These are phyloP conservation scores for Penicillium sp. DNA, from an alignment of 2,329 filamentous ascomycete genomes.

Conservation along the genomic window DNA sequence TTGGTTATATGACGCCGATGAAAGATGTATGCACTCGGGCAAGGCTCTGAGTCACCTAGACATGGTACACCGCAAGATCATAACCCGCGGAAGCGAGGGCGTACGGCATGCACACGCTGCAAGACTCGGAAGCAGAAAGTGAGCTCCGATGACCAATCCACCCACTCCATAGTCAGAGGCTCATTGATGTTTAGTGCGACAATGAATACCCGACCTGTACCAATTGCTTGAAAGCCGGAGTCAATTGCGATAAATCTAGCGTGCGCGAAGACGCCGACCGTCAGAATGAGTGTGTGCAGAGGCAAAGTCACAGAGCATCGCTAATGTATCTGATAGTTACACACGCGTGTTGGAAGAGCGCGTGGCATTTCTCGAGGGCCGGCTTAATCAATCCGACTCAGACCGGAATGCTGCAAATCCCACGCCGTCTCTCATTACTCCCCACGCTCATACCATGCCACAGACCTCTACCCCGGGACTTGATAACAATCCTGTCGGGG, in stretches of 20 bases:
- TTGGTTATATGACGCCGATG: not conserved
- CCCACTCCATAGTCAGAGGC: not conserved
- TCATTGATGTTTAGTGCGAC: conserved; percentile 39
- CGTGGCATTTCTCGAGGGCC: conserved; percentile 44
- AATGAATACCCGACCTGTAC: conserved; percentile 49
- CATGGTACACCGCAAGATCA: conserved; percentile 31
- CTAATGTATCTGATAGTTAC: conserved; percentile 34
- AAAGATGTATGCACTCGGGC: conserved; percentile 15
- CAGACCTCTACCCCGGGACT: conserved; percentile 23
- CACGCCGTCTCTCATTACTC: conserved; percentile 25
- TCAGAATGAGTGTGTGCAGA: conserved; percentile 35
- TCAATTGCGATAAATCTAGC: conserved; percentile 45
- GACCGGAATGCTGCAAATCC: conserved; percentile 16
- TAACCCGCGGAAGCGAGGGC: conserved; percentile 48
- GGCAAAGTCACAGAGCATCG: not conserved
- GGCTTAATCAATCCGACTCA: conserved; percentile 23
- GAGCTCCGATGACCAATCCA: not conserved
- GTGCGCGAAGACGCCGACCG: conserved; percentile 42
- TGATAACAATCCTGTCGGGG: conserved; percentile 40
- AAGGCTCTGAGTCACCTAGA: conserved; percentile 20
- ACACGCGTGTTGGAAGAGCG: conserved; percentile 46
- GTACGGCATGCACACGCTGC: conserved; percentile 50
- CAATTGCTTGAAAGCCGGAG: conserved; percentile 47
- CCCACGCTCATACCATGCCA: conserved; percentile 20
- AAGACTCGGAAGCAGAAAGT: conserved; percentile 51